These are phyloP conservation scores for Blastomyces parvus DNA, from an alignment of 2,329 filamentous ascomycete species.

Conservation along the genomic window DNA sequence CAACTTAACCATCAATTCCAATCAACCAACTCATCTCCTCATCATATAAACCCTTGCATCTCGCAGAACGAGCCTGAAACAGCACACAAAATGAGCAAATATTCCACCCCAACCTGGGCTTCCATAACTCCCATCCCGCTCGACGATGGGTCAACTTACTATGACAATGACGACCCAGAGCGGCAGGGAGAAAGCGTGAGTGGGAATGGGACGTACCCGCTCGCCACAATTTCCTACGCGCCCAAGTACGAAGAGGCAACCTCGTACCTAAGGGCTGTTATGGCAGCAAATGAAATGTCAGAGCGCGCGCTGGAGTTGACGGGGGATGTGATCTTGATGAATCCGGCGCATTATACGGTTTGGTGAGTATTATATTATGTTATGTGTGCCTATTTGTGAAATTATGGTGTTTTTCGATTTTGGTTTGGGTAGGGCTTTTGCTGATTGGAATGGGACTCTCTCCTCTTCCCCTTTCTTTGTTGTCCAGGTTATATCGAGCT, in stretches of 20 bases:
- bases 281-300: constrained; percentile 78
- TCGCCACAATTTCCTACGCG: constrained; percentile 88
- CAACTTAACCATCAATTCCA: background rate
- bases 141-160: constrained; percentile 54
- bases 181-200: background rate
- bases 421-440: background rate
- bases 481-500: constrained; percentile 67
- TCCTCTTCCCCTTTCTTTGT: constrained; percentile 13
- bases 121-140: constrained; percentile 72
- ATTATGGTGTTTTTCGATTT: background rate
- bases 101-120: constrained; percentile 65
- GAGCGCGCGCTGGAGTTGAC: constrained; percentile 71
- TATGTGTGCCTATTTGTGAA: background rate
- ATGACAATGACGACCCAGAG: constrained; percentile 1
- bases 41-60: background rate
- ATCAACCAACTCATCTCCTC: background rate
- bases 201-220: constrained; percentile 41
- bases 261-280: constrained; percentile 84
- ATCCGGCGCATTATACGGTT: constrained; percentile 95
- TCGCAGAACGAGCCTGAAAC: background rate
- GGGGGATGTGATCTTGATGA: constrained; percentile 81
- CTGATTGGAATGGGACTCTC: background rate
- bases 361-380: constrained; percentile 49
- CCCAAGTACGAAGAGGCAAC: constrained; percentile 87
- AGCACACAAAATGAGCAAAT: constrained; percentile 24